Evolutionary conservation across 2,329 filamentous ascomycete species (phyloP).

Genomic region (Myriangium duriaei): DNA sequence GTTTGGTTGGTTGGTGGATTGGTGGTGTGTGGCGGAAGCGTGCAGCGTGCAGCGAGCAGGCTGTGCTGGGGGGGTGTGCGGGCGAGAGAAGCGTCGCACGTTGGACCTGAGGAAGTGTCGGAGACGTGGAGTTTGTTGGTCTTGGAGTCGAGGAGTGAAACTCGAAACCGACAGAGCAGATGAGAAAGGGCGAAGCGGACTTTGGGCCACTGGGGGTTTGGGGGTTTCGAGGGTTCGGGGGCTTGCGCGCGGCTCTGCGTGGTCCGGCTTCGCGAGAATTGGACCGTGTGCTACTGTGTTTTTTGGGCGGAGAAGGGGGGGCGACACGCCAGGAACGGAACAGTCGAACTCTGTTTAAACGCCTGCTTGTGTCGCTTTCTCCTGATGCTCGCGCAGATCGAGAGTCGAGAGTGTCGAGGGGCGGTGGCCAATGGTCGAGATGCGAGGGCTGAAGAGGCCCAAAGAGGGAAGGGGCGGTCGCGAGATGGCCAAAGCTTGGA

Average conservation of each 20-base stretch:
- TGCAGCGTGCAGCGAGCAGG: background rate
- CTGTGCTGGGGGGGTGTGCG: background rate
- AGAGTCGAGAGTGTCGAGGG: too few species aligned
- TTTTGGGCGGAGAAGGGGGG: too few species aligned
- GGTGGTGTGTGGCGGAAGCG: background rate
- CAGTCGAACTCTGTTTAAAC: too few species aligned
- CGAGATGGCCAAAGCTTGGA: too few species aligned
- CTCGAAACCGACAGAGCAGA: conserved; percentile 9
- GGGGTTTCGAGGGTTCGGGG: background rate
- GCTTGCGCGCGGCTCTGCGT: background rate
- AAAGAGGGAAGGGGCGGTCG: too few species aligned
- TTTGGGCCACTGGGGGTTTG: background rate
- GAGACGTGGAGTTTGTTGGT: background rate
- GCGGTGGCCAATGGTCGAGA: too few species aligned
- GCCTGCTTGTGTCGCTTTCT: too few species aligned
- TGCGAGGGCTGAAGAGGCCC: too few species aligned
- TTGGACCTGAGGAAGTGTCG: background rate
- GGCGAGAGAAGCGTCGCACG: background rate
- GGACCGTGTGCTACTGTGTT: too few species aligned
- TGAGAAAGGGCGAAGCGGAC: conserved; percentile 10
- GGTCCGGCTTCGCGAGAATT: too few species aligned
- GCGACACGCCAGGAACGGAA: too few species aligned
- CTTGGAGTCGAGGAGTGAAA: conserved; percentile 8
- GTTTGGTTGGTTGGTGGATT: background rate
- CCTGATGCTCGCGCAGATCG: too few species aligned